These are phyloP conservation scores for Falciphora oryzae DNA, from an alignment of 2,329 filamentous ascomycete genomes.

Conservation along the genomic window DNA sequence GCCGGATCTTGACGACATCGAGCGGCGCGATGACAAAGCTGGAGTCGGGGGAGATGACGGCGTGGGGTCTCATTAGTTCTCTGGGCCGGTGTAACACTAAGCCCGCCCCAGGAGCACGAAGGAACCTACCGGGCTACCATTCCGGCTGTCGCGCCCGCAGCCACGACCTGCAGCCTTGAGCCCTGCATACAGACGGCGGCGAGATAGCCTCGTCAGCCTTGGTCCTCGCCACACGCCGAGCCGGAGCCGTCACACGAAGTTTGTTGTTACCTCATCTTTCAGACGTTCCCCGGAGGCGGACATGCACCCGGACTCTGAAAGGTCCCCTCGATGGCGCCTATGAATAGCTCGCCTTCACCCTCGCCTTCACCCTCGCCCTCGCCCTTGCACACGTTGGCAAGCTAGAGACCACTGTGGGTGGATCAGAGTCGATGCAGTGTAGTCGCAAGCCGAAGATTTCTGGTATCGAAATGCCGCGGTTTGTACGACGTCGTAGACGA, in stretches of 20 bases:
- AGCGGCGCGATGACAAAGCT: constrained; percentile 93
- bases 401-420: too few species aligned
- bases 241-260: not conserved
- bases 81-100: too few species aligned
- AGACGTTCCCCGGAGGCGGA: constrained; percentile 39
- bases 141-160: constrained; percentile 62
- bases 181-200: constrained; percentile 32
- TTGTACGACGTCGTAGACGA: not conserved
- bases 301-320: constrained; percentile 31
- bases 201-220: not conserved
- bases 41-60: constrained; percentile 2
- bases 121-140: constrained; percentile 70
- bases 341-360: too few species aligned
- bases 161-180: constrained; percentile 49
- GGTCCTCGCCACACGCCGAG: too few species aligned
- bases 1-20: constrained; percentile 95
- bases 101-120: not conserved
- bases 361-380: not conserved
- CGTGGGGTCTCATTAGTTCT: not conserved
- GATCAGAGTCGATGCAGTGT: too few species aligned
- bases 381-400: not conserved
- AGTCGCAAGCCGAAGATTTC: too few species aligned
- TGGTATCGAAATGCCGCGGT: not conserved
- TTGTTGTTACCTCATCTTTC: constrained; percentile 49
- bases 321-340: too few species aligned